Evolutionary conservation across 176 grass and related monocot species (phyloP), one percentile per base, ranked within the genome.

Genomic region (Guadua angustifolia): DNA sequence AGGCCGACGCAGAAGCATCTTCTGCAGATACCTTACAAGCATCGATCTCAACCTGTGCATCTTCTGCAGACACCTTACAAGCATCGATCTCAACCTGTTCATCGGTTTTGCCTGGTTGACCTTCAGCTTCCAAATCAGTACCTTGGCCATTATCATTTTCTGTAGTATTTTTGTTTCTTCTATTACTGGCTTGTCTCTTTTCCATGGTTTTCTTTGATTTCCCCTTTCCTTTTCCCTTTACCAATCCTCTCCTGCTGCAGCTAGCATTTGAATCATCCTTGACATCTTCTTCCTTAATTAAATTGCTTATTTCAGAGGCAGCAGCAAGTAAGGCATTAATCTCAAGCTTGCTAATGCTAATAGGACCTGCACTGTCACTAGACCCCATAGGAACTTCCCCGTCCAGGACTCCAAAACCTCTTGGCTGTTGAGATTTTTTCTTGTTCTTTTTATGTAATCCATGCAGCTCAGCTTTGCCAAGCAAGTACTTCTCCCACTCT

Each of bases 401-500:
- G 87, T 98, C 92, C 46, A 98, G 73, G 85, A 98, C 6, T 90
- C 95, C 95, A 88, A 94, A 91, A 47, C 95, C 95, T 88, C 93
- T 98, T 83, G 89, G 90, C 81, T 98, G 92, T 82, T 85, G 86
- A 82, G 79, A 78, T 90, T 58, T 93, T 77, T 83, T 93, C 85
- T 87, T 93, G 72, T 89, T 90, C 52, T 84, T 86, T 84, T 93
- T 98, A 50, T 44, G 82, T 51, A 95, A 86, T 81, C 82, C 85
- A 36, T 88, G 87, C 43, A 98, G 82, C 82, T 98, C 92, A 66
- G 82, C 90, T 82, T 95, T 98, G 5, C 87, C 95, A 78, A 93
- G 89, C 87, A 98, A 90, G 77, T 98, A 98, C 62, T 95, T 98
- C 76, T 92, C 91, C 95, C 95, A 98, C 80, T 95, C 95, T 39